These are phyloP conservation scores for Moesziomyces sp. DNA, from an alignment of 1,284 basidiomycete genomes.

Conservation along the genomic window DNA sequence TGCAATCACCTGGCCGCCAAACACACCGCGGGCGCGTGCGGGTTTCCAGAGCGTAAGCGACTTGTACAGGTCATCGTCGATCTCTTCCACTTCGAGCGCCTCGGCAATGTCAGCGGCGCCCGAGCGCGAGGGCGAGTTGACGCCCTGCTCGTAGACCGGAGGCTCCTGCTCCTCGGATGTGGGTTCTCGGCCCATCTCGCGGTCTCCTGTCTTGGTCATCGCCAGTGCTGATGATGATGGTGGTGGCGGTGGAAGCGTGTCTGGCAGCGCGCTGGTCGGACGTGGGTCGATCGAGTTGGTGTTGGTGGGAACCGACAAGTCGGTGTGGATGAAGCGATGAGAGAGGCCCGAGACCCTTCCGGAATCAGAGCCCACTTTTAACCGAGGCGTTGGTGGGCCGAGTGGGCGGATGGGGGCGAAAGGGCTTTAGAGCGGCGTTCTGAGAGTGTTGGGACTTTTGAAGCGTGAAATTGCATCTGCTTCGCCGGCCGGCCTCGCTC, in stretches of 20 bases:
- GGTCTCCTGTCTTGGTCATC: conserved; percentile 33
- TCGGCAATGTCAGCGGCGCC: conserved; percentile 41
- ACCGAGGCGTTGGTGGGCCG: too few relatives aligned
- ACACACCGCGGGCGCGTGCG: conserved; percentile 60
- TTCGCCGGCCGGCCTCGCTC: not conserved
- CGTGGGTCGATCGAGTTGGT: too few relatives aligned
- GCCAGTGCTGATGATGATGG: not conserved
- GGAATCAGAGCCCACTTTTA: too few relatives aligned
- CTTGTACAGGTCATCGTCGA: conserved; percentile 57
- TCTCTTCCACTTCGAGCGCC: conserved; percentile 58
- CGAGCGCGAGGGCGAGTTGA: conserved; percentile 34
- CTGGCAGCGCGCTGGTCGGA: too few relatives aligned
- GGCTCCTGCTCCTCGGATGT: conserved; percentile 54
- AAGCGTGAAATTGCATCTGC: not conserved
- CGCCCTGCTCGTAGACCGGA: conserved; percentile 51
- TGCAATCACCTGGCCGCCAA: conserved; percentile 64
- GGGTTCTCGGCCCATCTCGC: conserved; percentile 50
- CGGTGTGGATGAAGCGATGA: not conserved
- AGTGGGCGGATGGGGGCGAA: too few relatives aligned
- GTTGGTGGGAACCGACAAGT: too few relatives aligned
- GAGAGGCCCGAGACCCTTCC: too few relatives aligned
- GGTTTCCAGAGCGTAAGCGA: conserved; percentile 61
- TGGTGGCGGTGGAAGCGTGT: not conserved
- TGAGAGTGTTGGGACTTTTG: not conserved
- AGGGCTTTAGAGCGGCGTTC: not conserved